Evolutionary conservation across 495 filamentous ascomycete genomes (phyloP).

Genomic region (Hypoxylon intermedium): DNA sequence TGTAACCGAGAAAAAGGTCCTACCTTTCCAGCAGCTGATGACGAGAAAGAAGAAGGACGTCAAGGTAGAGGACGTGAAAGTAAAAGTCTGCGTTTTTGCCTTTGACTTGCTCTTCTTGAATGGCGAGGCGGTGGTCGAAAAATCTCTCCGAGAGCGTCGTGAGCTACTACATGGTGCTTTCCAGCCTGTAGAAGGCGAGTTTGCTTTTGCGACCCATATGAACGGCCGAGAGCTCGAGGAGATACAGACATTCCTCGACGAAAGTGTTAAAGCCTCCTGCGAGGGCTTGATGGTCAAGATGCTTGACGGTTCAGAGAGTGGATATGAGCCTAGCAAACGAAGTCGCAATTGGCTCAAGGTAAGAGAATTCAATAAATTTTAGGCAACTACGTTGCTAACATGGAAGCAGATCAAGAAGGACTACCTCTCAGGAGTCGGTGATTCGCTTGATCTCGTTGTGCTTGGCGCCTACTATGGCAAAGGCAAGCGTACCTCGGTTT

Average conservation of each 20-base stretch:
- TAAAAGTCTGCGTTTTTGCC: constrained; percentile 97
- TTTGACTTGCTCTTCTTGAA: constrained; percentile 96
- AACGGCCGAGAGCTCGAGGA: constrained; percentile 90
- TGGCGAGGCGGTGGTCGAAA: constrained; percentile 87
- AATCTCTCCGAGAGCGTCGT: constrained; percentile 83
- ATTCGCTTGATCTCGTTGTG: constrained; percentile 96
- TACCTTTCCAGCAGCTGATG: constrained; percentile 98
- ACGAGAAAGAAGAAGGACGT: constrained; percentile 97
- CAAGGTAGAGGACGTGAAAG: constrained; percentile 93
- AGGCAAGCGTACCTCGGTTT: constrained; percentile 93
- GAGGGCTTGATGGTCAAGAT: constrained; percentile 99
- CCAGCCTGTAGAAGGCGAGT: constrained; percentile 80
- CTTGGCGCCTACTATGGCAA: constrained; percentile 92
- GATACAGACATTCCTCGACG: constrained; percentile 89
- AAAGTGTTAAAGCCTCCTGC: constrained; percentile 90
- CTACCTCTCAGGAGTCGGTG: constrained; percentile 89
- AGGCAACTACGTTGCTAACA: constrained; percentile 27
- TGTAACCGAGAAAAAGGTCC: constrained; percentile 84
- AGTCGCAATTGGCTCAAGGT: constrained; percentile 98
- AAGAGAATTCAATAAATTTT: constrained; percentile 26
- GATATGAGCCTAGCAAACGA: constrained; percentile 93
- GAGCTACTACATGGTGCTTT: constrained; percentile 79
- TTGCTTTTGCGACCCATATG: constrained; percentile 85
- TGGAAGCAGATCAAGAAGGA: constrained; percentile 85
- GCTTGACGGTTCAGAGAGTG: constrained; percentile 88